Evolutionary conservation across 2,329 filamentous ascomycete genomes (phyloP).

Genomic region (Curvularia lunata): DNA sequence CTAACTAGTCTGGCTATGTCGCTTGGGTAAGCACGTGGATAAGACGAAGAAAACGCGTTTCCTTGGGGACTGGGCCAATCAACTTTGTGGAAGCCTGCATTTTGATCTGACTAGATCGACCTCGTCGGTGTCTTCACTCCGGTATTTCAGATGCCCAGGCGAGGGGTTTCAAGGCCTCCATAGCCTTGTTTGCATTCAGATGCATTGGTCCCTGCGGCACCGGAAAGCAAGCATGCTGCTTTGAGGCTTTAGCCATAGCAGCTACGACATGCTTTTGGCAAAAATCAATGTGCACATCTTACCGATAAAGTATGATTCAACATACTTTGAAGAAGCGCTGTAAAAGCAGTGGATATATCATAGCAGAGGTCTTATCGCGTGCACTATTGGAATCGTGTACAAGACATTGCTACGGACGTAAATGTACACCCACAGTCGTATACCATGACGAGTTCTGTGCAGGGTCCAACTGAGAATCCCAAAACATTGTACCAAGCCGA

Average conservation of each 20-base stretch:
- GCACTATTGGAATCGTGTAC: not conserved
- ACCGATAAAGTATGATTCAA: not conserved
- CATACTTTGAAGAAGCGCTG: no score
- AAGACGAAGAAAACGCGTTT: not conserved
- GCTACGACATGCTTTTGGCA: not conserved
- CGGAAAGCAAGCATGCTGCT: not conserved
- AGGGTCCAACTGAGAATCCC: not conserved
- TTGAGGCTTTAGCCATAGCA: not conserved
- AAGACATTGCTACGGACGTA: not conserved
- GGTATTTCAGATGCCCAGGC: not conserved
- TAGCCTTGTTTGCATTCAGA: not conserved
- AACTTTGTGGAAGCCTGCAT: not conserved
- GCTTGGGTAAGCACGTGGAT: not conserved
- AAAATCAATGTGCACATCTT: not conserved
- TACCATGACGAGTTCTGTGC: not conserved
- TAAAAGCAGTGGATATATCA: not conserved
- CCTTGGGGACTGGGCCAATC: not conserved
- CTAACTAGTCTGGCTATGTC: not conserved
- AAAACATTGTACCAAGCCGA: not conserved
- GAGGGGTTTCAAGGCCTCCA: not conserved
- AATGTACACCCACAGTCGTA: no score
- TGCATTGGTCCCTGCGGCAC: not conserved
- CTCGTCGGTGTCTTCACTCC: not conserved
- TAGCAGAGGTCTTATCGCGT: not conserved
- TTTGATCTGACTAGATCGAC: not conserved